Conservation (phyloP, 352 stramenopile genomes). For the Phytophthora capsici region DNA sequence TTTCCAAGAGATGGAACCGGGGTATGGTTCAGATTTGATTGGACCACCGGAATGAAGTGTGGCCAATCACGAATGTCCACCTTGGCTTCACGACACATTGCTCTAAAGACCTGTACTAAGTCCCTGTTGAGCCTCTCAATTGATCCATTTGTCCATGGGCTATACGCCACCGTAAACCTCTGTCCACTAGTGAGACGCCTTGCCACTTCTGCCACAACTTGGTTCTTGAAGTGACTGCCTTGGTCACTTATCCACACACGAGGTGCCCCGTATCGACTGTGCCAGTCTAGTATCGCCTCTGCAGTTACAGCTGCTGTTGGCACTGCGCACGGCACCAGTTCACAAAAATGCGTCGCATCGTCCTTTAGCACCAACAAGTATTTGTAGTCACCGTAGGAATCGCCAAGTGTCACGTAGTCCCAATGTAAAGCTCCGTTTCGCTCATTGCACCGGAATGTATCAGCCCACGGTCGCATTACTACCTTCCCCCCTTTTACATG, state of each 20-base stretch:
- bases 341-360: slow-evolving; percentile 32
- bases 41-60: slow-evolving; percentile 15
- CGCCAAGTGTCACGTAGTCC: slow-evolving; percentile 39
- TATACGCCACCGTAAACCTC: slow-evolving; percentile 28
- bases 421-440: slow-evolving; percentile 42
- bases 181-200: slow-evolving; percentile 12
- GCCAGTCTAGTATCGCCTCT: slow-evolving; percentile 35
- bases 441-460: slow-evolving; percentile 12
- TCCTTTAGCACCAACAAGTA: slow-evolving; percentile 48
- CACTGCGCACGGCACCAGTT: slow-evolving; percentile 27
- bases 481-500: slow-evolving; percentile 7
- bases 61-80: slow-evolving; percentile 19
- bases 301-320: slow-evolving; percentile 10
- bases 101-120: slow-evolving; percentile 30
- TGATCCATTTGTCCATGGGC: slow-evolving; percentile 39
- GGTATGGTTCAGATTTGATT: no score
- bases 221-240: slow-evolving; percentile 46
- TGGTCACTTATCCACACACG: slow-evolving; percentile 33
- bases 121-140: slow-evolving; percentile 42
- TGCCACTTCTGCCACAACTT: slow-evolving; percentile 22
- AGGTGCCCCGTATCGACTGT: slow-evolving; percentile 32
- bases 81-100: slow-evolving; percentile 7
- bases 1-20: slow-evolving; percentile 21
- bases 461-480: slow-evolving; percentile 1
- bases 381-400: slow-evolving; percentile 13